Evolutionary conservation across 2,329 filamentous ascomycete genomes (phyloP), one percentile per base, ranked within the genome.

Genomic region (Apiospora rasikravindrae): DNA sequence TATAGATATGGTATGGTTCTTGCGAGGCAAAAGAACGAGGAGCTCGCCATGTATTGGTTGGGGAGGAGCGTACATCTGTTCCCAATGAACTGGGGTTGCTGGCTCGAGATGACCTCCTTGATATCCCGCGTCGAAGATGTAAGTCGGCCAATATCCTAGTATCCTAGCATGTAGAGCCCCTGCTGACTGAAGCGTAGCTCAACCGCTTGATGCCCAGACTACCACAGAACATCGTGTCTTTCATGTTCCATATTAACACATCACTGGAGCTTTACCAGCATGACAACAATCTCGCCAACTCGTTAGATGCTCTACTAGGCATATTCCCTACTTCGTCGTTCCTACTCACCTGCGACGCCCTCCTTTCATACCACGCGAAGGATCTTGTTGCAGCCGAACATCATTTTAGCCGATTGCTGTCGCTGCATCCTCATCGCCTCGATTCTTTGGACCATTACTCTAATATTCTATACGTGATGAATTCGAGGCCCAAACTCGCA

Each of bases 81-180:
- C 78, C 94, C 95, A 1, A 98, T 95, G 89, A 98, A 98, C 80
- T 99, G 96, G 96, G 94, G 95, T 10, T 95, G 95, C 74, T 99
- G 96, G 96, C 88, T 96, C 72, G 96, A 99, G 83, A 89, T 99
- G 81, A 94, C 93, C 4, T 91, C 91, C 51, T 86, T 98, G 37
- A 89, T 98, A 73, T 90, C 90, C 47, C 91, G 93, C 45, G 88
- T 93, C 11, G 95, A 98, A 81, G 94, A 98, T 82, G 92, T 96
- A 82, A 82, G 90, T 85, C 73, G 8, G 24, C 24, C 33, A 24
- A 10, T n/a, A 49, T 14, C 10, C 24, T 14, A 26, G 24, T 19
- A 42, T 14, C 40, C 40, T 3, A 42, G 40, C 22, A 33, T 61
- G 40, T 2, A 8, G 8, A 4, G 11, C 5, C 22, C 29, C 22